These are phyloP conservation scores for Metschnikowia matae DNA, from an alignment of 805 yeast species.

Conservation along the genomic window DNA sequence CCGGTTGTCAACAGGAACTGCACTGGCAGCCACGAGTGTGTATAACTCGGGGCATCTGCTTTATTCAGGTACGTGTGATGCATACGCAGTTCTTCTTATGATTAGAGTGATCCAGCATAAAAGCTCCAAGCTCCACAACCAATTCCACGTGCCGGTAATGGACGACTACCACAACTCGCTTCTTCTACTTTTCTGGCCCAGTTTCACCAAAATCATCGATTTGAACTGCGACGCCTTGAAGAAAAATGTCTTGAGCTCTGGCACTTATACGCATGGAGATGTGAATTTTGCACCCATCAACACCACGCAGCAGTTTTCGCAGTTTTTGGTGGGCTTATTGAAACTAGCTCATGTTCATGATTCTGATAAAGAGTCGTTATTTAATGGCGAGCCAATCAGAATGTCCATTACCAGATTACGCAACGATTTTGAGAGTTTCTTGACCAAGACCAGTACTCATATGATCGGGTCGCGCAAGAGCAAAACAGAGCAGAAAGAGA, in stretches of 20 bases:
- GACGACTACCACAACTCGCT: slow-evolving; percentile 68
- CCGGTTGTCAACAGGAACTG: slow-evolving; percentile 16
- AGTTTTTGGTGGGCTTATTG: slow-evolving; percentile 64
- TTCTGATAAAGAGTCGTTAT: slow-evolving; percentile 18
- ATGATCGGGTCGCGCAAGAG: slow-evolving; percentile 28
- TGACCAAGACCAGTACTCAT: slow-evolving; percentile 63
- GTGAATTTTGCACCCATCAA: slow-evolving; percentile 40
- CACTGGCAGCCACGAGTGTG: slow-evolving; percentile 1
- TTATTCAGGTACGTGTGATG: slow-evolving; percentile 59
- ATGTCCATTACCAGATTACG: slow-evolving; percentile 65
- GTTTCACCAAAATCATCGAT: slow-evolving; percentile 72
- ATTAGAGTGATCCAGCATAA: slow-evolving; percentile 67
- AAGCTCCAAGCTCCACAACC: slow-evolving; percentile 61
- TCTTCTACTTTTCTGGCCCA: slow-evolving; percentile 77
- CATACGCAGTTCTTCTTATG: slow-evolving; percentile 71
- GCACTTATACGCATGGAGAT: slow-evolving; percentile 18
- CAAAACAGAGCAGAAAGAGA: slow-evolving; percentile 51
- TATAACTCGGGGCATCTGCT: slow-evolving; percentile 1
- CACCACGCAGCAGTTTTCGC: slow-evolving; percentile 77
- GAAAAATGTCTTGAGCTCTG: slow-evolving; percentile 32
- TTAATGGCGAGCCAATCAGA: slow-evolving; percentile 64
- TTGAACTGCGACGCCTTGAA: slow-evolving; percentile 70
- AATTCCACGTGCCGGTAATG: slow-evolving; percentile 60
- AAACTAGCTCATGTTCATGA: slow-evolving; percentile 38
- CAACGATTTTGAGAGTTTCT: slow-evolving; percentile 72